Conservation (phyloP, 139 green algal species). For the Micromonas pusilla region DNA sequence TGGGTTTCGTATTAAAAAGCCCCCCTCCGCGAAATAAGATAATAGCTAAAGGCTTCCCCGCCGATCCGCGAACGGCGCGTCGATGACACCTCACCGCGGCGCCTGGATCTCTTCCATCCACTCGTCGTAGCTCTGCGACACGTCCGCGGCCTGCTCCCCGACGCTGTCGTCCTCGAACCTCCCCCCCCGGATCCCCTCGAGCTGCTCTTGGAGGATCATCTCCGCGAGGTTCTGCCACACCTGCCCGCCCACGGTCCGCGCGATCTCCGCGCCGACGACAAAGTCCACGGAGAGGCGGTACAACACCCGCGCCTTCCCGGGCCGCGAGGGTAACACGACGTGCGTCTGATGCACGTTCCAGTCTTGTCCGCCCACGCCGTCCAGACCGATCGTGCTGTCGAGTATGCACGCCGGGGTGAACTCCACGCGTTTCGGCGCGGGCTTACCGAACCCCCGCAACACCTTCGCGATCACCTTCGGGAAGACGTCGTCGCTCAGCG, state of each 20-base stretch:
- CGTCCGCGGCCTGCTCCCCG: too few relatives aligned
- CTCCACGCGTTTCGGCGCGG: not conserved
- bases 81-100: too few relatives aligned
- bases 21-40: too few relatives aligned
- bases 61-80: too few relatives aligned
- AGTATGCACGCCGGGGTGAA: conserved; percentile 3
- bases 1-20: too few relatives aligned
- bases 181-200: not conserved
- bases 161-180: not conserved
- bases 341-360: conserved; percentile 7
- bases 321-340: conserved; percentile 4
- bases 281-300: conserved; percentile 19
- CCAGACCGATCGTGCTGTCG: not conserved
- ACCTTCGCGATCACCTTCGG: conserved; percentile 4
- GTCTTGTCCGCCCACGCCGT: not conserved
- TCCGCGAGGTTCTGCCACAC: conserved; percentile 9
- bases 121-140: not conserved
- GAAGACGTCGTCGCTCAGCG: not conserved
- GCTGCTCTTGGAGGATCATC: conserved; percentile 5
- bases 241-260: not conserved
- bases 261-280: not conserved
- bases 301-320: not conserved
- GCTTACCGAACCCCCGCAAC: not conserved
- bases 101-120: too few relatives aligned
- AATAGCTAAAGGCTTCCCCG: too few relatives aligned